These are phyloP conservation scores for Penicillium robsamsonii DNA, from an alignment of 495 filamentous ascomycete species.

Conservation along the genomic window DNA sequence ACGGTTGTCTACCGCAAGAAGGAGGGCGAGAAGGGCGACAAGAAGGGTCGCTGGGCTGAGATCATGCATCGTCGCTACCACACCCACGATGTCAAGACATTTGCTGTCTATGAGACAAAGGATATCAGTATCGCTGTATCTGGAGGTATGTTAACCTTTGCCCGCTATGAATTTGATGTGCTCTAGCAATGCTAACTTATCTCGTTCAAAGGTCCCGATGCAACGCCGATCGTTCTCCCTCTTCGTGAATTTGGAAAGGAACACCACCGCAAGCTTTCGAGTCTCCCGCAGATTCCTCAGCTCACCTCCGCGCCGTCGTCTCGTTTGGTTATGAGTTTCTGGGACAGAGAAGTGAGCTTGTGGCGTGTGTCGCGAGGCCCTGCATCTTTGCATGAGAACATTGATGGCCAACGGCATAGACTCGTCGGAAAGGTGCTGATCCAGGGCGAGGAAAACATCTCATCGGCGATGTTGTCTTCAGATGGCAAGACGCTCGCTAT, in stretches of 20 bases:
- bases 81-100: constrained; percentile 89
- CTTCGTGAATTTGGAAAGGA: constrained; percentile 78
- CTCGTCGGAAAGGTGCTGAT: constrained; percentile 71
- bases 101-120: constrained; percentile 84
- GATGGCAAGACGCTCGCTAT: constrained; percentile 75
- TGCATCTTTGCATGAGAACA: constrained; percentile 41
- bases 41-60: constrained; percentile 72
- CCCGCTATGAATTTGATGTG: background rate
- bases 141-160: constrained; percentile 62
- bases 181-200: constrained; percentile 33
- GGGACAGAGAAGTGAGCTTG: constrained; percentile 82
- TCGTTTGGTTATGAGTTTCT: constrained; percentile 84
- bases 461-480: constrained; percentile 68
- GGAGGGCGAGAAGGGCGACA: constrained; percentile 53
- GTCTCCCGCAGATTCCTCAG: constrained; percentile 72
- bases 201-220: constrained; percentile 67
- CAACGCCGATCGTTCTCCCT: constrained; percentile 75
- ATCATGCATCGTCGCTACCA: constrained; percentile 81
- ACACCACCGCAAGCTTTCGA: constrained; percentile 71
- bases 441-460: constrained; percentile 83
- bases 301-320: constrained; percentile 66
- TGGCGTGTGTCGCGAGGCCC: constrained; percentile 62
- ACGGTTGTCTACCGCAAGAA: constrained; percentile 73
- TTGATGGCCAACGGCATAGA: constrained; percentile 49
- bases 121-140: constrained; percentile 84